These are phyloP conservation scores for Exophiala sp. DNA, from an alignment of 2,329 filamentous ascomycete species.

Conservation along the genomic window DNA sequence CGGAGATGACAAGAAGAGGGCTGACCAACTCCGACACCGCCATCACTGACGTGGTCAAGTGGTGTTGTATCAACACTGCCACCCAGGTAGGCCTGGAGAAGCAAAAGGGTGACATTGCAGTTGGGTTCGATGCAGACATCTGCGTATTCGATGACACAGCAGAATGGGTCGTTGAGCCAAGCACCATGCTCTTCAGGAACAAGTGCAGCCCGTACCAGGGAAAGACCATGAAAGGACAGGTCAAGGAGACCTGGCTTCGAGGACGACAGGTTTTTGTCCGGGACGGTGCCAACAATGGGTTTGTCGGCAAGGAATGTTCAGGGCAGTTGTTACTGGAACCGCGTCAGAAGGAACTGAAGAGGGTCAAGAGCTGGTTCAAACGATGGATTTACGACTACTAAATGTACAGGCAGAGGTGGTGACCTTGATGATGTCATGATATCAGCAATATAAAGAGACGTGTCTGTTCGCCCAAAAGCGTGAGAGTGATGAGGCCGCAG, in stretches of 20 bases:
- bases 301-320: constrained; percentile 34
- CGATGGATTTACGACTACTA: constrained; percentile 25
- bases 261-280: constrained; percentile 68
- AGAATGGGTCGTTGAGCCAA: constrained; percentile 65
- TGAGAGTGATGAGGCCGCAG: too few species aligned
- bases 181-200: constrained; percentile 91
- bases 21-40: constrained; percentile 43
- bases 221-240: constrained; percentile 67
- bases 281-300: constrained; percentile 47
- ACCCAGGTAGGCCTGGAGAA: constrained; percentile 77
- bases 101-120: constrained; percentile 71
- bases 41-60: constrained; percentile 72
- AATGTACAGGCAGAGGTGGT: not conserved
- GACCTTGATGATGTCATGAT: not conserved
- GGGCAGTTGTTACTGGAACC: constrained; percentile 39
- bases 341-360: constrained; percentile 24
- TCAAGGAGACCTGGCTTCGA: constrained; percentile 78
- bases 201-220: constrained; percentile 88
- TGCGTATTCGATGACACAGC: constrained; percentile 86
- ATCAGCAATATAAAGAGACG: not conserved
- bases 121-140: constrained; percentile 82
- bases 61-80: constrained; percentile 83
- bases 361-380: constrained; percentile 23
- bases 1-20: constrained; percentile 60
- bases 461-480: not conserved